Evolutionary conservation across 176 grass and related monocot species (phyloP).

Genomic region (Oropetium thomaeum): DNA sequence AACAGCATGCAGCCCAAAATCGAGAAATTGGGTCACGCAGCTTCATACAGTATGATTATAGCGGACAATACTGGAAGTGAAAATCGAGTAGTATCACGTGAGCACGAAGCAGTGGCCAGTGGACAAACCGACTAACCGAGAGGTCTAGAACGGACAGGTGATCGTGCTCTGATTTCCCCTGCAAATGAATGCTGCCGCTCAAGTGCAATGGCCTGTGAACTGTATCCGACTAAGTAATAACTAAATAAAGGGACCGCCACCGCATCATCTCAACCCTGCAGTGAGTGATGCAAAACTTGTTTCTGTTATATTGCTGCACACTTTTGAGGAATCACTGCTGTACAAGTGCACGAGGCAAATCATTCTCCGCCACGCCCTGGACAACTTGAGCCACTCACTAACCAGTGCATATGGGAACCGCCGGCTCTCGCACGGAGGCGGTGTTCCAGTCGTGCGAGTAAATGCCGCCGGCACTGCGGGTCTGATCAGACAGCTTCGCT

Average conservation of each 20-base stretch:
- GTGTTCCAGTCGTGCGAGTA: neutral
- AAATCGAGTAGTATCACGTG: neutral
- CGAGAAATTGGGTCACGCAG: neutral
- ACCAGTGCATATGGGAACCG: neutral
- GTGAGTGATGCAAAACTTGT: neutral
- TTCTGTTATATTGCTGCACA: neutral
- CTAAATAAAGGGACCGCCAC: neutral
- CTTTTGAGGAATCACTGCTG: neutral
- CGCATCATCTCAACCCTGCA: neutral
- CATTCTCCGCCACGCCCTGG: neutral
- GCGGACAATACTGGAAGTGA: neutral
- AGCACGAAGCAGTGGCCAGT: neutral
- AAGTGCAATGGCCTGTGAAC: neutral
- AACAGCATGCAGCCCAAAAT: neutral
- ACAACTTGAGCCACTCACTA: neutral
- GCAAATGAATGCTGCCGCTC: neutral
- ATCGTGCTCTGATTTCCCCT: neutral
- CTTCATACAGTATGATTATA: neutral
- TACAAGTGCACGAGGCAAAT: neutral
- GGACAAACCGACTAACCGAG: neutral
- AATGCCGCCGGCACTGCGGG: neutral
- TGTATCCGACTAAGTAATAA: too few relatives aligned
- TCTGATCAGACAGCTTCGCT: constrained; percentile 32
- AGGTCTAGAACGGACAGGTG: neutral
- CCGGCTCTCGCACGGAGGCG: too few relatives aligned